A percentile compares a stretch with the other conserved stretches of the same genome.
These are phyloP conservation scores for Populus tomentosa DNA, from an alignment of 441 rosid genomes.

Conservation along the genomic window DNA sequence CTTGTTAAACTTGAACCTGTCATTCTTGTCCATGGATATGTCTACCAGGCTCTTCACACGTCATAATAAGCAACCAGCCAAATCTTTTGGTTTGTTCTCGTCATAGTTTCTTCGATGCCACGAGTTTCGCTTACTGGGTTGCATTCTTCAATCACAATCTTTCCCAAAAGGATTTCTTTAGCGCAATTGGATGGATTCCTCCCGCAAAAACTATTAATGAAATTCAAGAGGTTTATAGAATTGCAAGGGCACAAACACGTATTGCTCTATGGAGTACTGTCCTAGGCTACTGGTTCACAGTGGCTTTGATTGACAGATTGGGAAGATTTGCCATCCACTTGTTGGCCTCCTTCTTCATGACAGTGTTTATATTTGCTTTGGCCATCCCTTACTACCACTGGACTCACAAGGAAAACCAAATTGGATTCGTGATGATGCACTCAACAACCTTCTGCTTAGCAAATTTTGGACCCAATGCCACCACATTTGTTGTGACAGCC, in stretches of 20 bases:
- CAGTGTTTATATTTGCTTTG: conserved; percentile 54
- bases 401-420: conserved; percentile 47
- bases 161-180: conserved; percentile 58
- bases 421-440: conserved; percentile 48
- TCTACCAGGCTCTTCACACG: background rate
- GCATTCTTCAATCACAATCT: conserved; percentile 36
- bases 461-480: conserved; percentile 66
- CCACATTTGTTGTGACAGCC: conserved; percentile 64
- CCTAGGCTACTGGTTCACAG: conserved; percentile 68
- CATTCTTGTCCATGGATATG: background rate
- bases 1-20: background rate
- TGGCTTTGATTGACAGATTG: conserved; percentile 42
- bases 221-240: conserved; percentile 46
- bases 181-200: conserved; percentile 58
- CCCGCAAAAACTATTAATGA: conserved; percentile 50
- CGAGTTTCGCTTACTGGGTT: background rate
- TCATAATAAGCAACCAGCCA: background rate
- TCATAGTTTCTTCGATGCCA: background rate
- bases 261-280: conserved; percentile 32
- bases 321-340: conserved; percentile 55
- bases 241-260: conserved; percentile 52
- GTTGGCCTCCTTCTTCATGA: conserved; percentile 64
- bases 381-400: conserved; percentile 58
- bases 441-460: conserved; percentile 65
- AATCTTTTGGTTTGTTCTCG: background rate